phyloP scores from a whole-genome alignment of 164 flowering plant species.

The Annona cherimola region DNA sequence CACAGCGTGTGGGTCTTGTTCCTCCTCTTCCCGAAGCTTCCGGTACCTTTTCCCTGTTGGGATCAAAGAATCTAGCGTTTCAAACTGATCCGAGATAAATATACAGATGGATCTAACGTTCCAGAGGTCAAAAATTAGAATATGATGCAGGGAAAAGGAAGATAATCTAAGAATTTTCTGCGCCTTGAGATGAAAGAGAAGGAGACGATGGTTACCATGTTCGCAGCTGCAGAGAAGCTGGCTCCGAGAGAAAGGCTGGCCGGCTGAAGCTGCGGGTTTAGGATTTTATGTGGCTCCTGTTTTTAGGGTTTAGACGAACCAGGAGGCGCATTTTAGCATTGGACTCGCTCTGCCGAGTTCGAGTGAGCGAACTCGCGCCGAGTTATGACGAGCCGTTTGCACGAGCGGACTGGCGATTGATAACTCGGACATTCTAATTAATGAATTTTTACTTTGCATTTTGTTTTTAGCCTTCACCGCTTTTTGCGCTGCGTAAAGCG shows the following conservation, averaged over 20 bases:
- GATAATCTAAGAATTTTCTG: not conserved
- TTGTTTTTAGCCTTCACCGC: no score
- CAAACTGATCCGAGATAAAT: not conserved
- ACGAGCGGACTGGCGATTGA: no score
- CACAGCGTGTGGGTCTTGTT: conserved; percentile 52
- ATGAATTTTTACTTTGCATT: no score
- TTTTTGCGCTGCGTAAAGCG: no score
- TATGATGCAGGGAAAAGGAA: not conserved
- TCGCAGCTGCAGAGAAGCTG: conserved; percentile 12
- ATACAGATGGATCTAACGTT: not conserved
- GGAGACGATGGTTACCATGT: conserved; percentile 12
- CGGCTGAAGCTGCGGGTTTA: not conserved
- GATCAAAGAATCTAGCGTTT: not conserved
- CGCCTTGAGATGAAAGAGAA: not conserved
- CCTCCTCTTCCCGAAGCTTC: conserved; percentile 48
- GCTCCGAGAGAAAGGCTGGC: not conserved
- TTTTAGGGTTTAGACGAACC: not conserved
- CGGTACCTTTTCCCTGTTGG: conserved; percentile 38
- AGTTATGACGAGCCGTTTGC: not conserved
- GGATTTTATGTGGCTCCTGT: not conserved
- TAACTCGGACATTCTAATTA: no score
- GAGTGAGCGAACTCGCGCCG: not conserved
- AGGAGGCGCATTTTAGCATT: no score
- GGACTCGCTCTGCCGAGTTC: not conserved
- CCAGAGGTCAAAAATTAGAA: no score